Evolutionary conservation across 2,329 filamentous ascomycete species (phyloP).

Genomic region (Colletotrichum tanaceti): DNA sequence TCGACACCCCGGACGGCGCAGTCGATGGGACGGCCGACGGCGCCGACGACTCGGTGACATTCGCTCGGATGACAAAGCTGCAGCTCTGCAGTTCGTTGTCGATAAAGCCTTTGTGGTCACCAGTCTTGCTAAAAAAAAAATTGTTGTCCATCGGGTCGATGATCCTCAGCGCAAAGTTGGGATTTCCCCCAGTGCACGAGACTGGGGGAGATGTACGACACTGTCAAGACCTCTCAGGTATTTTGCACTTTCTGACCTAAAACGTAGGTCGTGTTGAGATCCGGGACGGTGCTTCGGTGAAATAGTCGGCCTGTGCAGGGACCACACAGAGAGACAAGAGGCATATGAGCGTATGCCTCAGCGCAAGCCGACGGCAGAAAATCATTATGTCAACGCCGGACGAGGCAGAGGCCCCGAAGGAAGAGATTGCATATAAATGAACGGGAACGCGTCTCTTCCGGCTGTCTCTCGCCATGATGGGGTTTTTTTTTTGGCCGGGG

Average conservation of each 20-base stretch:
- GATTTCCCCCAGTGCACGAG: conserved; percentile 35
- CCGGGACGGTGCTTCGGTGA: conserved; percentile 20
- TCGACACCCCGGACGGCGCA: conserved; percentile 9
- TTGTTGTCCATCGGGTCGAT: conserved; percentile 30
- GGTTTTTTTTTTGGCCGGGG: too few relatives aligned
- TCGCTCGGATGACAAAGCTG: conserved; percentile 23
- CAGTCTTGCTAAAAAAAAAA: conserved; percentile 23
- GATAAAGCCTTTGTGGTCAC: conserved; percentile 26
- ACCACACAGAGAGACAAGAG: neutral
- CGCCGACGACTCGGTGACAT: conserved; percentile 9
- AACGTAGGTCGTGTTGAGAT: conserved; percentile 25
- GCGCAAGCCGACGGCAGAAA: conserved; percentile 61
- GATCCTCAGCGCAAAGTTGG: conserved; percentile 24
- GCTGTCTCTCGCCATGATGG: too few relatives aligned
- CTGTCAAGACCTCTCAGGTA: conserved; percentile 25
- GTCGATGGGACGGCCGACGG: conserved; percentile 1
- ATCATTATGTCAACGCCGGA: neutral
- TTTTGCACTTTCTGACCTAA: conserved; percentile 25
- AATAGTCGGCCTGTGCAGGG: conserved; percentile 18
- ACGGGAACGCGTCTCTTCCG: conserved; percentile 4
- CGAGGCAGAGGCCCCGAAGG: neutral
- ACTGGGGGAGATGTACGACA: conserved; percentile 25
- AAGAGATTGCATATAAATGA: neutral
- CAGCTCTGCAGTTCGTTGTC: conserved; percentile 26
- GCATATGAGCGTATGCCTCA: conserved; percentile 46